These are phyloP conservation scores for Candida takata DNA, from an alignment of 805 yeast species.

Conservation along the genomic window DNA sequence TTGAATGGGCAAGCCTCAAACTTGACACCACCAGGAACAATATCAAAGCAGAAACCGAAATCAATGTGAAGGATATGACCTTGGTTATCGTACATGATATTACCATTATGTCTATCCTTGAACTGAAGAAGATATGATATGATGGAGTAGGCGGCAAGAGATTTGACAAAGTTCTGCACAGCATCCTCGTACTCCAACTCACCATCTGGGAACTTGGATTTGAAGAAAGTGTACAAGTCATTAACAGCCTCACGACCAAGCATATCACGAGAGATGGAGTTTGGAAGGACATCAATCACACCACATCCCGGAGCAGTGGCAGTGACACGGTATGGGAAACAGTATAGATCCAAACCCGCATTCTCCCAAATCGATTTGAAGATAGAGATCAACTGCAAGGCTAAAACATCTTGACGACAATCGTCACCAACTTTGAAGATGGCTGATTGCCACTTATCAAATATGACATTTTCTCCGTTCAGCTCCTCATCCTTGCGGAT, in stretches of 20 bases:
- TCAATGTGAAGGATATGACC: slow-evolving; percentile 96
- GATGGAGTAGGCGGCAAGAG: slow-evolving; percentile 90
- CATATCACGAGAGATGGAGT: slow-evolving; percentile 95
- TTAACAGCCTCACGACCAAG: slow-evolving; percentile 98
- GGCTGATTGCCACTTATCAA: slow-evolving; percentile 86
- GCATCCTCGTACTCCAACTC: slow-evolving; percentile 88
- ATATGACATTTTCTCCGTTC: slow-evolving; percentile 32
- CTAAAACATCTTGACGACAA: slow-evolving; percentile 95
- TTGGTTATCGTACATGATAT: slow-evolving; percentile 89
- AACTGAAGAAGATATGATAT: slow-evolving; percentile 87
- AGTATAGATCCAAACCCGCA: slow-evolving; percentile 83
- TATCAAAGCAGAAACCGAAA: slow-evolving; percentile 97
- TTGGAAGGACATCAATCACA: slow-evolving; percentile 94
- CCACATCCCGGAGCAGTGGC: slow-evolving; percentile 99
- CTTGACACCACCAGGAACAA: slow-evolving; percentile 97
- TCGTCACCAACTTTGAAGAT: slow-evolving; percentile 99
- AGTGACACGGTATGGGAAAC: slow-evolving; percentile 90
- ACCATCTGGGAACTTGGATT: slow-evolving; percentile 92
- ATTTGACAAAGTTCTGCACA: slow-evolving; percentile 84
- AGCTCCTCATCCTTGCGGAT: slow-evolving; percentile 53
- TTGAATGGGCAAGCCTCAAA: slow-evolving; percentile 99
- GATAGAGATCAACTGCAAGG: slow-evolving; percentile 83
- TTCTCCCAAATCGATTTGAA: slow-evolving; percentile 87
- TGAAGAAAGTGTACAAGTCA: slow-evolving; percentile 88
- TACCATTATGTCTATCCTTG: slow-evolving; percentile 97